Evolutionary conservation across 495 filamentous ascomycete species (phyloP), one percentile per base, ranked within the genome.

Genomic region (Podospora didyma): DNA sequence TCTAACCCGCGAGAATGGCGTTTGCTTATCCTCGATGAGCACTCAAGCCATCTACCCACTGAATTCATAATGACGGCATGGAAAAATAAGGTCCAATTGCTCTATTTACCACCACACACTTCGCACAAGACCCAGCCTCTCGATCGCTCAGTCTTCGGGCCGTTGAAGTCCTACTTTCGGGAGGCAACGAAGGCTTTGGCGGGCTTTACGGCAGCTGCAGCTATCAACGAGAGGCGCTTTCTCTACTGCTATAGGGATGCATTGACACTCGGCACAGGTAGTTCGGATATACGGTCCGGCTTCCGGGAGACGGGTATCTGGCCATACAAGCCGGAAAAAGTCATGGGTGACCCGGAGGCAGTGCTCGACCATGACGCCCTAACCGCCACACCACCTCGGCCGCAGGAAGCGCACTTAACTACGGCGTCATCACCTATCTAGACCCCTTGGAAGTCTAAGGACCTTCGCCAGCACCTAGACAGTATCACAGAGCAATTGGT

Each of bases 61-160:
- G n/a, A 52, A 1, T 56, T 60, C 19, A 2, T 46, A 3, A 3
- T 31, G 2, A 1, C 22, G 1, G 46, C 39, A 9, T 55, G 19
- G 14, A 1, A 39, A 2, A 22, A 51, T 17, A 51, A 48, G 1
- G 53, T 60, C 19, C 41, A 55, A 12, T 14, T 56, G 1, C 24
- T 60, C 37, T 60, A 34, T 41, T 35, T 60, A 34, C 58, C 41
- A 39, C 19, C 39, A 11, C 48, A 60, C 26, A 56, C 52, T 16
- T 51, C 24, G 2, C 48, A 60, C 24, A 60, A 60, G 31, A 60
- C 39, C 14, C 47, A 60, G 21, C 52, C 47, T 2, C 39, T 60
- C 26, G 47, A 60, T 17, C 22, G 41, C 0, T 49, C 28, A 17
- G 28, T 60, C 0, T 60, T 56, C 42, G 16, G 6, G 7, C 24